Conservation (phyloP, 441 rosid species). For the Euphorbia schlechtendalii region DNA sequence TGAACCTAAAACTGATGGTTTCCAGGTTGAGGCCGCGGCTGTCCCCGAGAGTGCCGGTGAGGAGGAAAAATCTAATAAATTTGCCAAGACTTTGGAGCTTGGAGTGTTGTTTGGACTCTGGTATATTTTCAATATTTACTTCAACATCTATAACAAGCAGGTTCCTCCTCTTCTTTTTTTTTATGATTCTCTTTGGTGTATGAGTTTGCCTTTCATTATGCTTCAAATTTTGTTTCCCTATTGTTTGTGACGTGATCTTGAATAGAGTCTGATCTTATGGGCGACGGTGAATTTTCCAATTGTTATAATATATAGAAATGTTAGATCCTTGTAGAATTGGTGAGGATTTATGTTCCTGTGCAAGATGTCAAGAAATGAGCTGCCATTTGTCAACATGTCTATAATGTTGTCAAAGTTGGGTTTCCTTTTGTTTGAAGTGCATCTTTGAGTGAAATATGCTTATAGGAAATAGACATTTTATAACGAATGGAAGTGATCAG, state of each 20-base stretch:
- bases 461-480: no score
- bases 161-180: conserved; percentile 24
- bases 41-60: conserved; percentile 61
- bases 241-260: neutral
- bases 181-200: neutral
- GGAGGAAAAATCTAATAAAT: conserved; percentile 31
- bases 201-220: no score
- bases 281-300: neutral
- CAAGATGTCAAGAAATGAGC: conserved; percentile 1
- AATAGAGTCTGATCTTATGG: neutral
- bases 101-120: conserved; percentile 78
- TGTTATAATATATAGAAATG: neutral
- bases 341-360: neutral
- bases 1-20: conserved; percentile 25
- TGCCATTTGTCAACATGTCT: neutral
- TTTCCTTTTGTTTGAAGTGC: neutral
- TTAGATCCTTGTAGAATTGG: neutral
- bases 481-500: neutral
- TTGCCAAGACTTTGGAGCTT: conserved; percentile 49
- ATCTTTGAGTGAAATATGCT: neutral
- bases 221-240: neutral
- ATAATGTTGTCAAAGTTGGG: no score
- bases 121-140: conserved; percentile 93
- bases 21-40: conserved; percentile 50
- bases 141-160: conserved; percentile 99